Conservation (phyloP, 768 basidiomycete genomes). For the Trametes meyenii region DNA sequence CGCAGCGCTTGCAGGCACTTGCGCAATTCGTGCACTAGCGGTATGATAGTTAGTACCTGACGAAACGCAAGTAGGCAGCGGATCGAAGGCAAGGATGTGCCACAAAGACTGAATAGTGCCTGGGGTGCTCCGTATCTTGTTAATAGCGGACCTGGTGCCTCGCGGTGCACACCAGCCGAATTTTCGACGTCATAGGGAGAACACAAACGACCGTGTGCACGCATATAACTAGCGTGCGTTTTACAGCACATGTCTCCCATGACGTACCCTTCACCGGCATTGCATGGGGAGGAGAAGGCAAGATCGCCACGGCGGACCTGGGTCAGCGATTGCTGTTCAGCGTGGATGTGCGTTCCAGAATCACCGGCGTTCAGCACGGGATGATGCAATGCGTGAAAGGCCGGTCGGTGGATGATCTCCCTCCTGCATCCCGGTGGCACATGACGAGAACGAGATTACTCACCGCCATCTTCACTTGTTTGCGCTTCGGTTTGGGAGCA, state of each 20-base stretch:
- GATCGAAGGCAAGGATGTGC: too few species aligned
- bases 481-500: conserved; percentile 46
- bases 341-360: background rate
- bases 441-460: conserved; percentile 29
- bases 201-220: too few species aligned
- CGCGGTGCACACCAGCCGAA: too few species aligned
- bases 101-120: too few species aligned
- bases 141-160: too few species aligned
- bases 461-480: conserved; percentile 63
- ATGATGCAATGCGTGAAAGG: conserved; percentile 14
- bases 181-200: too few species aligned
- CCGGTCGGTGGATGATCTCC: conserved; percentile 9
- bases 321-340: too few species aligned
- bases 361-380: conserved; percentile 11
- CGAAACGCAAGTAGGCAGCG: background rate
- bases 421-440: background rate
- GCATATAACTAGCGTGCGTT: too few species aligned
- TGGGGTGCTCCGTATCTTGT: too few species aligned
- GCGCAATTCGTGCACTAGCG: conserved; percentile 59
- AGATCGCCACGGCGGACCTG: background rate
- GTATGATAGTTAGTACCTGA: conserved; percentile 12
- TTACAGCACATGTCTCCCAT: too few species aligned
- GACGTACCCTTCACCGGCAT: background rate
- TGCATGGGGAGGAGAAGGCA: background rate
- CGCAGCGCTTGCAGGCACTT: conserved; percentile 58